phyloP scores from a whole-genome alignment of 352 stramenopile genomes.

The Globisporangium paroecandrum region DNA sequence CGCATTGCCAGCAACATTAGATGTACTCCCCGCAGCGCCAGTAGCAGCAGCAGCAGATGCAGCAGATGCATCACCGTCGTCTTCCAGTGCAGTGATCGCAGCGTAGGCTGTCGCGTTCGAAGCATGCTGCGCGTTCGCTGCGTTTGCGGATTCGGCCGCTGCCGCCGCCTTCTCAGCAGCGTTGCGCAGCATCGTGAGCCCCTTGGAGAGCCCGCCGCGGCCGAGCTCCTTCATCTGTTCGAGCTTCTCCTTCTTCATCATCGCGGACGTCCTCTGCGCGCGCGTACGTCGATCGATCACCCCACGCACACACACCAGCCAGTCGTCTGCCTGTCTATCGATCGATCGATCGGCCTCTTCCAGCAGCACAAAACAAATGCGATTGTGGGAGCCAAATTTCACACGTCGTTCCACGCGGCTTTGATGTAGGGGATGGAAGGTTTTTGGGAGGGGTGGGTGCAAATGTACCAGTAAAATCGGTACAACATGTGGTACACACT shows the following conservation, averaged over 20 bases:
- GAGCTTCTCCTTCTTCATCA: conserved; percentile 88
- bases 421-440: not conserved
- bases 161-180: conserved; percentile 26
- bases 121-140: conserved; percentile 11
- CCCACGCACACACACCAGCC: not conserved
- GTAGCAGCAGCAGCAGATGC: not conserved
- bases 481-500: not conserved
- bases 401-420: not conserved
- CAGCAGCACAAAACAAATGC: not conserved
- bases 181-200: conserved; percentile 72
- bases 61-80: not conserved
- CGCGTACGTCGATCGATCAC: not conserved
- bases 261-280: not conserved
- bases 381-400: conserved; percentile 2
- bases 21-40: not conserved
- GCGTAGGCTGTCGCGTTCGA: conserved; percentile 6
- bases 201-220: conserved; percentile 66
- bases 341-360: not conserved
- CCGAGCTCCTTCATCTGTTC: conserved; percentile 88
- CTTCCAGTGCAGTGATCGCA: conserved; percentile 11
- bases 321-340: not conserved
- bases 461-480: not conserved
- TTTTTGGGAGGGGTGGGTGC: not conserved
- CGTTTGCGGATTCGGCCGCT: conserved; percentile 9
- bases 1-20: not conserved